Base-by-base conservation (phyloP, 2,329 filamentous ascomycete species). In the Exserohilum rostratum region DNA sequence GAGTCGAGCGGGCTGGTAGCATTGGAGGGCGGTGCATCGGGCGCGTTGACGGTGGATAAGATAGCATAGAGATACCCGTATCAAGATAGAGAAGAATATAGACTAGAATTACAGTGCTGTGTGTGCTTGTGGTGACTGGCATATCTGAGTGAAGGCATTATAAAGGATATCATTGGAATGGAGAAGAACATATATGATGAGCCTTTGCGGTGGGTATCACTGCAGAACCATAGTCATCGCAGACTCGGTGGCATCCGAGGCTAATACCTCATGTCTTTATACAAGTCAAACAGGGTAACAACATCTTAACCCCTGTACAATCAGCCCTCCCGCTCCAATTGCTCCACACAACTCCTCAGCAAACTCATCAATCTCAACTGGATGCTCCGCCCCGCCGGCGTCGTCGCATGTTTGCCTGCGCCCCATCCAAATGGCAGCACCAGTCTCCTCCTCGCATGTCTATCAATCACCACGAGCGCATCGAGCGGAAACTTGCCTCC, bases 1-100 rank as follows among this genome's bases (percentile, higher is more conserved):
- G 86, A 90, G 71, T 75, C 74, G 0, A 83, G 83, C 1, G 83
- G 82, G 0, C 78, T 73, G 2, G 57, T 76, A 42, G 65, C 62
- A 6, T 57, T 75, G 4, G 50, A 72, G 31, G 65, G 61, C 22
- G 64, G 39, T 3, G 45, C 34, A 13, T 56, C 64, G 22, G 69
- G 67, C 6, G 47, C 47, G 1, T 57, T 75, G 55, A 56, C 37
- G 3, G 58, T 68, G 9, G 58, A 67, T 31, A 68, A 61, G 58
- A 58, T 62, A 33, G 47, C 17, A 22, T 62, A 42, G 44, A 46
- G 33, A 43, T 52, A 52, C 48, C 43, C 37, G 2, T 2, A 3
- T 27, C 27, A 29, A 25, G 3, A 17, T 18, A 10, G 30, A 43
- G 42, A 46, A 3, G 4, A 31, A 7, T 34, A 35, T 35, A 35